Conservation (phyloP, 345 rosid genomes). For the Cardamine chenopodiifolia region DNA sequence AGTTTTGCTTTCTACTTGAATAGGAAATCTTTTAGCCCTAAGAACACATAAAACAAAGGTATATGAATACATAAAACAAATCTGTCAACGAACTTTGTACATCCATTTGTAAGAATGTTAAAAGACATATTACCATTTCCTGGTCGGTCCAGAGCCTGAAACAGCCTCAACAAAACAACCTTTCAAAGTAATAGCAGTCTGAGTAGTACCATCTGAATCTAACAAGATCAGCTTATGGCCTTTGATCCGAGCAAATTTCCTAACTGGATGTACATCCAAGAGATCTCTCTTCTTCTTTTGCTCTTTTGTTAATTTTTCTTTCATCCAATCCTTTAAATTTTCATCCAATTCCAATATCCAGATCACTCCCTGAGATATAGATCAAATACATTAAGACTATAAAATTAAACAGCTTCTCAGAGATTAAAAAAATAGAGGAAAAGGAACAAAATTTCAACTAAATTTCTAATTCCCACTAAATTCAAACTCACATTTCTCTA, state of each 20-base stretch:
- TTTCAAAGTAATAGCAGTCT: conserved; percentile 47
- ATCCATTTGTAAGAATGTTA: neutral
- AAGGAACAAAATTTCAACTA: neutral
- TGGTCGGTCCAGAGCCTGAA: conserved; percentile 70
- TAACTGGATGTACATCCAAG: conserved; percentile 69
- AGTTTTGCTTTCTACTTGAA: conserved; percentile 71
- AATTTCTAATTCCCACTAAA: neutral
- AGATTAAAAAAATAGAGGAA: neutral
- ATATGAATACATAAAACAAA: neutral
- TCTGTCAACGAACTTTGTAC: neutral
- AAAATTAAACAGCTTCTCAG: neutral
- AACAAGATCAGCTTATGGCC: conserved; percentile 58
- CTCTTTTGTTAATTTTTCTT: conserved; percentile 54
- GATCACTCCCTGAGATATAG: conserved; percentile 64
- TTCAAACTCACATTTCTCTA: neutral
- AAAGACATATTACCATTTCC: conserved; percentile 72
- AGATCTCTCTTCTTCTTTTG: conserved; percentile 64
- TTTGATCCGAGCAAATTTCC: conserved; percentile 63
- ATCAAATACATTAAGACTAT: neutral
- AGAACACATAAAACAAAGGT: conserved; percentile 11
- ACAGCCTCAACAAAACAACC: conserved; percentile 78
- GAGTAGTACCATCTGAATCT: conserved; percentile 55
- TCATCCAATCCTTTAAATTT: conserved; percentile 47
- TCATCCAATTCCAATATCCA: conserved; percentile 82
- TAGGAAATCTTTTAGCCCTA: conserved; percentile 92